Conservation (phyloP, 495 filamentous ascomycete species). For the Talaromyces stipitatus region DNA sequence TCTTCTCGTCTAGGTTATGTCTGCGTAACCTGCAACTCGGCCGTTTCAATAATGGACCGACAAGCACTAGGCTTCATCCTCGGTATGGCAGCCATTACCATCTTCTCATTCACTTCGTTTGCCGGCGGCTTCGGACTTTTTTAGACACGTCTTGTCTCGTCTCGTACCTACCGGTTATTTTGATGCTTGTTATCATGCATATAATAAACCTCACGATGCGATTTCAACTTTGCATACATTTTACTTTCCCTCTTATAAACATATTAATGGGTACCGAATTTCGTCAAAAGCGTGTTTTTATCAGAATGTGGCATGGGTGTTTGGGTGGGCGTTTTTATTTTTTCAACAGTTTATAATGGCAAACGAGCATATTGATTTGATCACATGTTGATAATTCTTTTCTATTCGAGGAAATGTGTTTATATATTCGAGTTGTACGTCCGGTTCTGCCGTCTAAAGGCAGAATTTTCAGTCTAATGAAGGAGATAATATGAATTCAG, state of each 20-base stretch:
- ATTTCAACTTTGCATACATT: not conserved
- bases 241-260: not conserved
- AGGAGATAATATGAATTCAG: too few species aligned
- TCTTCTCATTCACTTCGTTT: constrained; percentile 87
- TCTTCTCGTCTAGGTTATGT: constrained; percentile 36
- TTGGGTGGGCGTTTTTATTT: not conserved
- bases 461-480: not conserved
- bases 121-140: constrained; percentile 60
- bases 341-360: too few species aligned
- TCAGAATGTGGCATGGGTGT: not conserved
- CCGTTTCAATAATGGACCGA: constrained; percentile 53
- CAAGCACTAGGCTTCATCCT: constrained; percentile 65
- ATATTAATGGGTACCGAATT: not conserved
- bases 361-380: not conserved
- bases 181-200: not conserved
- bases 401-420: too few species aligned
- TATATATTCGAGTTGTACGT: too few species aligned
- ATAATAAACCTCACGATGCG: not conserved
- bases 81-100: constrained; percentile 66
- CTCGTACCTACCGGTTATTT: too few species aligned
- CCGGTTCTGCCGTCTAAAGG: too few species aligned
- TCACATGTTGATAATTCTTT: too few species aligned
- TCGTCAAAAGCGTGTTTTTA: not conserved
- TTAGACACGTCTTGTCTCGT: too few species aligned
- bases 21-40: constrained; percentile 68